Evolutionary conservation across 2,329 filamentous ascomycete species (phyloP).

Genomic region (Colletotrichum sp.): DNA sequence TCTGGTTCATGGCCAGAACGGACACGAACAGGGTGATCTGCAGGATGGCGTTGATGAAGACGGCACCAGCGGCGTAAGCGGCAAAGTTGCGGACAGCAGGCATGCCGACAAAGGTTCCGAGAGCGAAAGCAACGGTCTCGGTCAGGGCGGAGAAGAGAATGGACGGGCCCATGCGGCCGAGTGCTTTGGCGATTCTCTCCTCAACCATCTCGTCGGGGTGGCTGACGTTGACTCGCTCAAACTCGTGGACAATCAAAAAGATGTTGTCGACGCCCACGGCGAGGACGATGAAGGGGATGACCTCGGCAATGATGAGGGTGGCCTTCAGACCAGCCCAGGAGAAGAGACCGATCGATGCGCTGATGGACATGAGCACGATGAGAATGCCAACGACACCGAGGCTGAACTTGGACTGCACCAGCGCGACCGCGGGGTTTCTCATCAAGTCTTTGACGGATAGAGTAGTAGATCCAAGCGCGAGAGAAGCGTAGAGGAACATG

Average conservation of each 20-base stretch:
- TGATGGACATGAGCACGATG: slow-evolving; percentile 97
- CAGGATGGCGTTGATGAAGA: slow-evolving; percentile 95
- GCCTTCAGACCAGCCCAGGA: slow-evolving; percentile 92
- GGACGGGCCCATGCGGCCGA: slow-evolving; percentile 97
- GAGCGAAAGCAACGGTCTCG: slow-evolving; percentile 90
- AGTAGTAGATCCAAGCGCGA: slow-evolving; percentile 89
- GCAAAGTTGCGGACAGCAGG: slow-evolving; percentile 98
- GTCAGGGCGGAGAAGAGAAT: slow-evolving; percentile 95
- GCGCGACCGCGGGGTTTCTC: slow-evolving; percentile 79
- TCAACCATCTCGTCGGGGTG: slow-evolving; percentile 89
- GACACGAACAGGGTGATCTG: slow-evolving; percentile 98
- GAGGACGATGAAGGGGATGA: slow-evolving; percentile 96
- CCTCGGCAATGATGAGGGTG: slow-evolving; percentile 96
- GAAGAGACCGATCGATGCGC: slow-evolving; percentile 92
- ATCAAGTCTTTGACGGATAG: slow-evolving; percentile 79
- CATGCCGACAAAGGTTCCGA: slow-evolving; percentile 96
- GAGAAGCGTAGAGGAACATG: slow-evolving; percentile 97
- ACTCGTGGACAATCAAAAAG: slow-evolving; percentile 97
- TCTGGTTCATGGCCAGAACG: slow-evolving; percentile 88
- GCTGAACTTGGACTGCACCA: slow-evolving; percentile 97
- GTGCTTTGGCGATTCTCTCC: slow-evolving; percentile 81
- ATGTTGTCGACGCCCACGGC: slow-evolving; percentile 99
- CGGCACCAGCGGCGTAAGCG: slow-evolving; percentile 92
- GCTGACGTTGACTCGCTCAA: slow-evolving; percentile 91
- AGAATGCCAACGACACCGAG: slow-evolving; percentile 93